A percentile compares a stretch with the other conserved stretches of the same genome.
Conservation (phyloP, 1,284 basidiomycete genomes). For the Malassezia globosa region DNA sequence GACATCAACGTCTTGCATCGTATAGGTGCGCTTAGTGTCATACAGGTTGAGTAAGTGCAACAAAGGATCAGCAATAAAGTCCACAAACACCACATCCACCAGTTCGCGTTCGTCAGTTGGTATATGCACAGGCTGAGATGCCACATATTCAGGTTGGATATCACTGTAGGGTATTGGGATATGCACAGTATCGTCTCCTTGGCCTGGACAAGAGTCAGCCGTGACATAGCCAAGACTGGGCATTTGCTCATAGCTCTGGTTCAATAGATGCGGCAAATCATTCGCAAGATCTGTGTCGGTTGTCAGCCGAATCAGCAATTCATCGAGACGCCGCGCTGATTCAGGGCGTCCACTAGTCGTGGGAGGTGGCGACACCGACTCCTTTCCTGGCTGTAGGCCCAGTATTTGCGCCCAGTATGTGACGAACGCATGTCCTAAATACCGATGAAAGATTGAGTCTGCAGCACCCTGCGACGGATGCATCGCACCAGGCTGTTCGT, state of each 20-base stretch:
- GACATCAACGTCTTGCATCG: slow-evolving; percentile 17
- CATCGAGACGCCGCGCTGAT: slow-evolving; percentile 12
- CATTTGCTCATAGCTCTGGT: background rate
- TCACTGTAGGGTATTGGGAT: slow-evolving; percentile 26
- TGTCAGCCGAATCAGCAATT: background rate
- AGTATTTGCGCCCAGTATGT: slow-evolving; percentile 18
- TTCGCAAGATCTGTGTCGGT: background rate
- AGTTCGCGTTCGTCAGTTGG: slow-evolving; percentile 12
- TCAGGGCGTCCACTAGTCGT: slow-evolving; percentile 14
- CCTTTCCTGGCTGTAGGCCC: background rate
- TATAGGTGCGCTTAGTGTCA: slow-evolving; percentile 21
- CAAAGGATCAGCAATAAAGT: slow-evolving; percentile 26
- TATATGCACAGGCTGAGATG: slow-evolving; percentile 22
- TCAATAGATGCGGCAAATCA: background rate
- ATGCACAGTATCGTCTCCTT: slow-evolving; percentile 39
- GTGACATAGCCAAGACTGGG: slow-evolving; percentile 44
- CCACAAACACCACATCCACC: slow-evolving; percentile 32
- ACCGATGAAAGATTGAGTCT: slow-evolving; percentile 24
- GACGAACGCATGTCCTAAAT: slow-evolving; percentile 1
- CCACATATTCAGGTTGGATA: slow-evolving; percentile 37
- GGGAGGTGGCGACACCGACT: slow-evolving; percentile 5
- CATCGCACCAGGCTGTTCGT: slow-evolving; percentile 20
- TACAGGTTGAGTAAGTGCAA: slow-evolving; percentile 20
- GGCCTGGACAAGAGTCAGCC: slow-evolving; percentile 28
- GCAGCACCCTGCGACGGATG: slow-evolving; percentile 22